Evolutionary conservation across 2,329 filamentous ascomycete genomes (phyloP), one percentile per base, ranked within the genome.

Genomic region (Ophiostoma tasmaniense): DNA sequence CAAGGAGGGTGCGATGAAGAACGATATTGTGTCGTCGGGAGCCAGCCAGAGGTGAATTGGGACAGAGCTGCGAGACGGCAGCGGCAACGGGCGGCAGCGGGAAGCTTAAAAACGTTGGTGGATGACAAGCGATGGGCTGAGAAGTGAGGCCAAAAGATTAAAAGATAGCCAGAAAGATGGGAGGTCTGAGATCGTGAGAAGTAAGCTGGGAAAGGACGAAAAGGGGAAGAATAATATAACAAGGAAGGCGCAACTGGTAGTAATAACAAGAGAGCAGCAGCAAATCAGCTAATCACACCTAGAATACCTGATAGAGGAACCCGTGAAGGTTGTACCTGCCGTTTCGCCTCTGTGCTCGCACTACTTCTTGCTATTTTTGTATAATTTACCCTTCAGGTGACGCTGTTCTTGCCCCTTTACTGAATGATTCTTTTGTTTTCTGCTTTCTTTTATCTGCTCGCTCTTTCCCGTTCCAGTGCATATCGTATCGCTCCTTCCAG

Each of bases 11-110:
- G 61, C 61, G 13, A 64, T 37, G 61, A 33, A 64, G 35, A 33
- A 39, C n/a, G n/a, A 33, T 33, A 39, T 64, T 14, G 61, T 33
- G 61, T 39, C 61, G 59, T 62, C 61, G 61, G 61, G 61, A 37
- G 33, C 61, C 61, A 37, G 33, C 61, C 61, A 64, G 61, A 30
- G 55, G 61, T 37, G 59, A 17, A 30, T 28, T 30, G 59, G 59
- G 59, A 61, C 33, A 35, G 20, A 33, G 28, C 20, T 62, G 59
- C 59, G 28, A 61, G 25, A 20, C 55, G 28, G 28, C 28, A 25
- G 13, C 55, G 59, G 59, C 7, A 28, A 20, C 30, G 59, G 17
- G 5, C 55, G 28, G 55, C 14, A 25, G 28, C 55, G 59, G 59
- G 28, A 35, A 28, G 11, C 13, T 33, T n/a, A 62, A 62, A 22